phyloP scores from a whole-genome alignment of 2,329 filamentous ascomycete genomes.

The Cladosporium austrohemisphaericum region DNA sequence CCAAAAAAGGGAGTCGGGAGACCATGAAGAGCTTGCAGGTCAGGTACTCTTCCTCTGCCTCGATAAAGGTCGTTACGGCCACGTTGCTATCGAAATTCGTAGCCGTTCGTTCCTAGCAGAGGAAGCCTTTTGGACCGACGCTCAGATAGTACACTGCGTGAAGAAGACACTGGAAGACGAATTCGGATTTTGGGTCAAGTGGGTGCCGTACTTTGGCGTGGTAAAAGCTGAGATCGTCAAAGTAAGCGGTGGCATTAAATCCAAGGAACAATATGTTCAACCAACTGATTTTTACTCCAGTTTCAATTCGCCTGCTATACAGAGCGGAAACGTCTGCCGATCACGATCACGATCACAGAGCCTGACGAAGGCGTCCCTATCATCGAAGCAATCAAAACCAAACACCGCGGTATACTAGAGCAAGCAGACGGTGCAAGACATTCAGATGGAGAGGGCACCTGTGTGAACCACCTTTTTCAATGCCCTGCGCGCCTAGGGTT shows the following conservation, averaged over 20 bases:
- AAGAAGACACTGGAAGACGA: not conserved
- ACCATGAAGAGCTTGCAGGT: not conserved
- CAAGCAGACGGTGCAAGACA: too few relatives aligned
- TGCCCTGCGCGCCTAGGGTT: too few relatives aligned
- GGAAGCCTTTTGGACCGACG: not conserved
- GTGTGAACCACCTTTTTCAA: too few relatives aligned
- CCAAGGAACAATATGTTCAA: too few relatives aligned
- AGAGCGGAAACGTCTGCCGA: too few relatives aligned
- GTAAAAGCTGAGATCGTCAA: not conserved
- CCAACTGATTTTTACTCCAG: too few relatives aligned
- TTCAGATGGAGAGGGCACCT: too few relatives aligned
- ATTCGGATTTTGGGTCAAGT: not conserved
- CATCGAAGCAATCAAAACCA: not conserved
- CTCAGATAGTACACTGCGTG: not conserved
- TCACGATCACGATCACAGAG: too few relatives aligned
- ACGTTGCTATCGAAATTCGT: not conserved
- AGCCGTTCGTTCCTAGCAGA: not conserved
- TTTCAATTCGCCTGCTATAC: too few relatives aligned
- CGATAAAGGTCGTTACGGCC: not conserved
- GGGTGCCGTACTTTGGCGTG: not conserved
- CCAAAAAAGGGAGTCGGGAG: too few relatives aligned
- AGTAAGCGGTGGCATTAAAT: too few relatives aligned
- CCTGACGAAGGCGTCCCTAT: not conserved
- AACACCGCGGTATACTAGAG: too few relatives aligned
- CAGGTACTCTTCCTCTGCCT: not conserved